These are phyloP conservation scores for Sugiyamaella smithiae DNA, from an alignment of 805 yeast genomes.

Conservation along the genomic window DNA sequence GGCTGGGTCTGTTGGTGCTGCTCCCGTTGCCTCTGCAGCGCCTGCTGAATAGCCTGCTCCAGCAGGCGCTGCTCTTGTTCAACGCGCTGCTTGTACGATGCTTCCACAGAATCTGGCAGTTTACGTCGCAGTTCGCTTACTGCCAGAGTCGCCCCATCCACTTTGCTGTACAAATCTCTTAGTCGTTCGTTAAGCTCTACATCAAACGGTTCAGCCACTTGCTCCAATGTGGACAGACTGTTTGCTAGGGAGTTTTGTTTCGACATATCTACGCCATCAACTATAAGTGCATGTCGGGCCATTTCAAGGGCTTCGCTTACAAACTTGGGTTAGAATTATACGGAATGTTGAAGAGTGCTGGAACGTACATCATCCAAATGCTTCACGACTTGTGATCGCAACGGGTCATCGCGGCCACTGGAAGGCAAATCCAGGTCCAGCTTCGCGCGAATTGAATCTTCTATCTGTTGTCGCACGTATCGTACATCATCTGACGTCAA, in stretches of 20 bases:
- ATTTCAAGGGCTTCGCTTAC: constrained; percentile 54
- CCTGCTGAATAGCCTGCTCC: background rate
- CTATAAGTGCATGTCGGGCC: constrained; percentile 51
- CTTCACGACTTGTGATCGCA: constrained; percentile 44
- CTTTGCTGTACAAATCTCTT: constrained; percentile 52
- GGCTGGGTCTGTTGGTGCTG: background rate
- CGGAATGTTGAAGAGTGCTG: background rate
- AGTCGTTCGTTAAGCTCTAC: constrained; percentile 57
- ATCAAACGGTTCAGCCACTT: constrained; percentile 68
- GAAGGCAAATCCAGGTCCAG: constrained; percentile 49
- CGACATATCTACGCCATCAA: constrained; percentile 52
- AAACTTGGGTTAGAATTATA: constrained; percentile 28
- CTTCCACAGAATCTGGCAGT: constrained; percentile 30
- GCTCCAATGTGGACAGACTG: constrained; percentile 23
- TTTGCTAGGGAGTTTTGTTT: constrained; percentile 26
- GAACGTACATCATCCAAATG: constrained; percentile 23
- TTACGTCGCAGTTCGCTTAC: constrained; percentile 52
- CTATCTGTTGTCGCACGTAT: constrained; percentile 45
- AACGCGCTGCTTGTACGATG: constrained; percentile 33
- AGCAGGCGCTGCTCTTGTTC: background rate
- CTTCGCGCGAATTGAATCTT: constrained; percentile 42
- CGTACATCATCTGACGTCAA: constrained; percentile 53
- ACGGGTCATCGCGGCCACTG: constrained; percentile 41
- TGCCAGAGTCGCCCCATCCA: constrained; percentile 60
- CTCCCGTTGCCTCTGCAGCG: background rate